Evolutionary conservation across 352 stramenopile species (phyloP).

Genomic region (Globisporangium heterothallicum): DNA sequence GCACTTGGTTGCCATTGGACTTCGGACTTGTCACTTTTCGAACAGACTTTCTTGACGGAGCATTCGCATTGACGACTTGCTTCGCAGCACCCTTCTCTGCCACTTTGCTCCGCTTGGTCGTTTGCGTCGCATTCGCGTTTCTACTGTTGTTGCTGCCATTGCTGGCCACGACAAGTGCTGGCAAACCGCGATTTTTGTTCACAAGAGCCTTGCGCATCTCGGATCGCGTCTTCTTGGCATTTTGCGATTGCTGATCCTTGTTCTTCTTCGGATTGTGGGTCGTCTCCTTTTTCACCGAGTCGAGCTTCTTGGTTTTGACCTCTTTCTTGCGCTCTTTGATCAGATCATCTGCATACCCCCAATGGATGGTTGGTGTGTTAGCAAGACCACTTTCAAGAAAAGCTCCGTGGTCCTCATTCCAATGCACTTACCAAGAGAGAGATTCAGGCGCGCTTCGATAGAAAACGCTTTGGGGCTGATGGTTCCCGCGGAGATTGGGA

Average conservation of each 20-base stretch:
- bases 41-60: background rate
- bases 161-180: slow-evolving; percentile 4
- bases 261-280: slow-evolving; percentile 10
- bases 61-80: slow-evolving; percentile 14
- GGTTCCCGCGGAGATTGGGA: background rate
- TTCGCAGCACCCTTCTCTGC: slow-evolving; percentile 1
- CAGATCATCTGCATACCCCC: slow-evolving; percentile 30
- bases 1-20: slow-evolving; percentile 2
- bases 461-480: slow-evolving; percentile 13
- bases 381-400: no score
- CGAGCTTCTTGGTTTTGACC: slow-evolving; percentile 16
- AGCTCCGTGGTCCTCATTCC: no score
- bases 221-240: slow-evolving; percentile 18
- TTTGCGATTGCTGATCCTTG: slow-evolving; percentile 14
- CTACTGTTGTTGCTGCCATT: slow-evolving; percentile 4
- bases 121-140: background rate
- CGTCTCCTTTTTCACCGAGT: slow-evolving; percentile 17
- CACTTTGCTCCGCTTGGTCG: slow-evolving; percentile 10
- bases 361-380: background rate
- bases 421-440: slow-evolving; percentile 29
- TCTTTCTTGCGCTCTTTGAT: slow-evolving; percentile 75
- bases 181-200: slow-evolving; percentile 43
- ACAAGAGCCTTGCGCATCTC: slow-evolving; percentile 33
- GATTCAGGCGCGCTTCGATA: slow-evolving; percentile 34
- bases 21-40: slow-evolving; percentile 14